Evolutionary conservation across 257 asterid genomes (phyloP).

Genomic region (Gentiana dahurica): DNA sequence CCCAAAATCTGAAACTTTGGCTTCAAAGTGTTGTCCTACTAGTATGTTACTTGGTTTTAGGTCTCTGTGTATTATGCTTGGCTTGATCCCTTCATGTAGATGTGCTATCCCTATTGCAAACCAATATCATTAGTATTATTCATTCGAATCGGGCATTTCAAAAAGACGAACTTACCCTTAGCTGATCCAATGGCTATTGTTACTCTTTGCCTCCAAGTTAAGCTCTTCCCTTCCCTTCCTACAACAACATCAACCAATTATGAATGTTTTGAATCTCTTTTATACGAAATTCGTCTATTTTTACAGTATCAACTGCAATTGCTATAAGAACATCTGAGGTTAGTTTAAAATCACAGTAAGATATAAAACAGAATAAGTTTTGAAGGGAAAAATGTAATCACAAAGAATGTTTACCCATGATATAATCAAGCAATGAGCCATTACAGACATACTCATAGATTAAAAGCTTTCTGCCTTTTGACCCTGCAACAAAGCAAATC

Average conservation of each 20-base stretch:
- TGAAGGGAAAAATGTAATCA: too few relatives aligned
- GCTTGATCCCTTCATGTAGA: slow-evolving; percentile 50
- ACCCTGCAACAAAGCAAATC: slow-evolving; percentile 23
- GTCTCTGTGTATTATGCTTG: slow-evolving; percentile 68
- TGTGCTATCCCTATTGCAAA: slow-evolving; percentile 49
- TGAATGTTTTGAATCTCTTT: too few relatives aligned
- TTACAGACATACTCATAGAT: slow-evolving; percentile 65
- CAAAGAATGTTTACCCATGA: slow-evolving; percentile 32
- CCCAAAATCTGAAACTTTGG: slow-evolving; percentile 71
- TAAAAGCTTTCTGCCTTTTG: slow-evolving; percentile 41
- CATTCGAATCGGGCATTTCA: neutral
- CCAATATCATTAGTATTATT: neutral
- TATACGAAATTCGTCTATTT: too few relatives aligned
- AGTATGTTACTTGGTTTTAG: slow-evolving; percentile 69
- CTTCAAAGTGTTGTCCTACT: slow-evolving; percentile 56
- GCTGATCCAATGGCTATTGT: slow-evolving; percentile 75
- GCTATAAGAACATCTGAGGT: too few relatives aligned
- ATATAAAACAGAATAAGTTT: too few relatives aligned
- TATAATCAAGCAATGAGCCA: slow-evolving; percentile 68
- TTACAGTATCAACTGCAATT: too few relatives aligned
- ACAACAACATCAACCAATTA: neutral
- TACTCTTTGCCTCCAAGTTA: slow-evolving; percentile 78
- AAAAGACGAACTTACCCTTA: slow-evolving; percentile 31
- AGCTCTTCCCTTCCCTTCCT: slow-evolving; percentile 56
- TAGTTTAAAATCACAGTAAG: too few relatives aligned